Base-by-base conservation (phyloP, 768 basidiomycete species). In the Myochromella boudieri region DNA sequence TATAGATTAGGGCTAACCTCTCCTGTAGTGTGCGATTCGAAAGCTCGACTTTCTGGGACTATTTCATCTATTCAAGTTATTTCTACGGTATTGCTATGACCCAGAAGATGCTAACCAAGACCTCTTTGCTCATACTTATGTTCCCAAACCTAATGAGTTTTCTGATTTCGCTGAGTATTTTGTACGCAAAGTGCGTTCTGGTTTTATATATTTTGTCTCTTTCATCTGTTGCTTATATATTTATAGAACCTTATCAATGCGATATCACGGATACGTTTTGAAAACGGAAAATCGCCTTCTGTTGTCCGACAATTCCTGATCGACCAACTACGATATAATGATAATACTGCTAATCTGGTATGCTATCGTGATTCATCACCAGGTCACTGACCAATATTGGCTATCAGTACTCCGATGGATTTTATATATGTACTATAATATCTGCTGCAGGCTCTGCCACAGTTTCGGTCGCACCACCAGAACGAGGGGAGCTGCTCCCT, bases 101-200 rank as follows among this genome's bases (percentile, higher is more conserved):
- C 88, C 91, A 0, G 84, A 90, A 61, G 88, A 92, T 52, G 66
- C 74, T 14, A 84, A 80, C 49, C 87, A 90, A 60, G 90, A 94
- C 60, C 73, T 94, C 5, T 95, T 95, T 64, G 74, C 74, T 6
- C 89, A 93, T 61, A 87, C 82, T 31, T 94, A 90, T 63, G 89
- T 95, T n/a, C 95, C 95, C 1, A 85, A 90, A 56, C 91, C 95
- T 12, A 98, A 97, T 60, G 87, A 97, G 57, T 98, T 98, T 64
- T 81, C 85, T 46, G 91, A 97, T 56, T 69, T 97, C 24, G 69
- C 92, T 0, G 91, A 97, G 55, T 97, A 98, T 63, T 95, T 97
- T 58, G 88, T 98, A 21, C 87, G 91, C 55, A 95, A 95, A 81
- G 95, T 90, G 49, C 44, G 76, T 60, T 32, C 15, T 42, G 12